phyloP scores from a whole-genome alignment of 192 early-diverging fungal genomes.

The Entomortierella lignicola region DNA sequence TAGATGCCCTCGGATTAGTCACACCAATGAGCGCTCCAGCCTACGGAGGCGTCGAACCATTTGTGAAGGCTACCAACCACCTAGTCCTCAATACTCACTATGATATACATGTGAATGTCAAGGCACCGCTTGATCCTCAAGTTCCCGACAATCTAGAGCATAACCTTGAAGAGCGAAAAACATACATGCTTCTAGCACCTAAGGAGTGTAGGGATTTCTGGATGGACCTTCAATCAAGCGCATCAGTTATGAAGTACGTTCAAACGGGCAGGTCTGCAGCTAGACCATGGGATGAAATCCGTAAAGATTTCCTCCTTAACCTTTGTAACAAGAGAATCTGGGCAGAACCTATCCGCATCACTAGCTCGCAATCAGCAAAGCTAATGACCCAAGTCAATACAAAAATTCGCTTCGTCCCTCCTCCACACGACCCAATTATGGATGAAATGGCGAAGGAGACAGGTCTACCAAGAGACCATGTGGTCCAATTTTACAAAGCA shows the following conservation, averaged over 20 bases:
- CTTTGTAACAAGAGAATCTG: constrained; percentile 40
- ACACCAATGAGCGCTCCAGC: constrained; percentile 9
- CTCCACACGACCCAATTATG: constrained; percentile 11
- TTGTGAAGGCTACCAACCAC: constrained; percentile 23
- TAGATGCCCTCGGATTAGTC: constrained; percentile 45
- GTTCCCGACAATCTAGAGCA: constrained; percentile 17
- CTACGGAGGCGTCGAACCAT: neutral
- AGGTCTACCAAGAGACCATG: constrained; percentile 17
- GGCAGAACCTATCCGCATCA: constrained; percentile 39
- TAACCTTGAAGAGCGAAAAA: constrained; percentile 11
- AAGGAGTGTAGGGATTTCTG: constrained; percentile 38
- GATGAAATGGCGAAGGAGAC: constrained; percentile 21
- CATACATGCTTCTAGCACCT: constrained; percentile 17
- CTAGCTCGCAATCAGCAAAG: constrained; percentile 1
- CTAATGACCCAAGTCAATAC: constrained; percentile 36
- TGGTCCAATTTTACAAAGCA: constrained; percentile 35
- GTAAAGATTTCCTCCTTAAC: constrained; percentile 23
- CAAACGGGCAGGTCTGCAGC: neutral
- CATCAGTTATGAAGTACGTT: constrained; percentile 22
- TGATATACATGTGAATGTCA: constrained; percentile 17
- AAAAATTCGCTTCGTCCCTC: constrained; percentile 21
- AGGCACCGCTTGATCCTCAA: constrained; percentile 24
- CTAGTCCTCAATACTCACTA: constrained; percentile 49
- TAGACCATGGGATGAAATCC: constrained; percentile 28
- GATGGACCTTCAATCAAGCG: constrained; percentile 40